Percentiles rank a stretch among this genome's conserved stretches.
These are phyloP conservation scores for Hordeum pubiflorum DNA, from an alignment of 202 grass and related monocot genomes.

Conservation along the genomic window DNA sequence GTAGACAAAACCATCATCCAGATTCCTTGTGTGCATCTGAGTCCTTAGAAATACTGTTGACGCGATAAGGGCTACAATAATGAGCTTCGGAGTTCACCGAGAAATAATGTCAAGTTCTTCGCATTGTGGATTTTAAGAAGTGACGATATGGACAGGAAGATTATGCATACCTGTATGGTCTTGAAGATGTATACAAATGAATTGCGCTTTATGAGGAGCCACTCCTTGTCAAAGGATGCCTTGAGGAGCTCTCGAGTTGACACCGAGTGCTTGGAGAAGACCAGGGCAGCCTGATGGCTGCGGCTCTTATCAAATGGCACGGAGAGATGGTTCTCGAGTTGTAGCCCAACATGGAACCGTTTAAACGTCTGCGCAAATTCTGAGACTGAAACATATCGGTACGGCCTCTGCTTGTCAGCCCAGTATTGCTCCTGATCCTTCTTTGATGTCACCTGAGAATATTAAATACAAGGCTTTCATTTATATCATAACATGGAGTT, in stretches of 20 bases:
- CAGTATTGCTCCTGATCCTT: constrained; percentile 99
- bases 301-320: constrained; percentile 66
- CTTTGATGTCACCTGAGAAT: constrained; percentile 76
- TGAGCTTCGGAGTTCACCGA: constrained; percentile 43
- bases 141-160: background rate
- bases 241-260: constrained; percentile 68
- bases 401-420: constrained; percentile 58
- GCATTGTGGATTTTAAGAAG: background rate
- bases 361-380: constrained; percentile 67
- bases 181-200: constrained; percentile 98
- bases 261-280: constrained; percentile 65
- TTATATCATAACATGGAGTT: background rate
- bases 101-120: constrained; percentile 16
- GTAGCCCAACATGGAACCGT: constrained; percentile 67
- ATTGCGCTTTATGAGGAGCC: constrained; percentile 97
- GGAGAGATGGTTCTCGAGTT: constrained; percentile 77
- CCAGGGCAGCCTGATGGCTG: constrained; percentile 74
- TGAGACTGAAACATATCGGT: constrained; percentile 76
- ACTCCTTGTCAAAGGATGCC: constrained; percentile 85
- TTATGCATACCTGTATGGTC: constrained; percentile 54
- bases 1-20: constrained; percentile 67
- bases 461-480: background rate
- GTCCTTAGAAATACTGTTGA: constrained; percentile 78
- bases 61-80: constrained; percentile 57
- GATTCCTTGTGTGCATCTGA: constrained; percentile 60